Evolutionary conservation across 306 rosid genomes (phyloP).

Genomic region (Ormosia semicastrata): DNA sequence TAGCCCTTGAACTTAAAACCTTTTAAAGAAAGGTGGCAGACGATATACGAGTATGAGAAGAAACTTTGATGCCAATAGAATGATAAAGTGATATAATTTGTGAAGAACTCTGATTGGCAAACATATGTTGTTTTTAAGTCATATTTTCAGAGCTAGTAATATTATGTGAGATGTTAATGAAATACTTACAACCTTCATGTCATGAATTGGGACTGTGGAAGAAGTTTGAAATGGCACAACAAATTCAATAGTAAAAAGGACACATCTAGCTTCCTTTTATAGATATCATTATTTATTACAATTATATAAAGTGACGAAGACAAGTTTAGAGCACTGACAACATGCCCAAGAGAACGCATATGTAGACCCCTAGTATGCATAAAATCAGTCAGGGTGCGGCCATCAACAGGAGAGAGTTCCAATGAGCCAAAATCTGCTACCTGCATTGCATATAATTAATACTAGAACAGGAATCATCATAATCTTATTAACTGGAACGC

Average conservation of each 20-base stretch:
- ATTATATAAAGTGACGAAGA: neutral
- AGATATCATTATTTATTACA: neutral
- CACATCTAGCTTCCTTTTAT: neutral
- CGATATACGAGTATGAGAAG: neutral
- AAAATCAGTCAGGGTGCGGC: constrained; percentile 87
- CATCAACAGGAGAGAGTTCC: constrained; percentile 92
- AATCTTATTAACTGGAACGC: constrained; percentile 20
- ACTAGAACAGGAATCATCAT: constrained; percentile 32
- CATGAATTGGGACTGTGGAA: neutral
- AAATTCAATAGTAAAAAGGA: neutral
- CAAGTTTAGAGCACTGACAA: constrained; percentile 57
- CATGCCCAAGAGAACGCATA: constrained; percentile 85
- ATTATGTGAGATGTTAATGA: neutral
- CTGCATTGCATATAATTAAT: constrained; percentile 45
- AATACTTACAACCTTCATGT: neutral
- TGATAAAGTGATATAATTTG: neutral
- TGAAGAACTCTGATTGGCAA: neutral
- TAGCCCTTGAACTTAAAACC: neutral
- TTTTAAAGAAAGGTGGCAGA: constrained; percentile 4
- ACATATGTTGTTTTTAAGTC: neutral
- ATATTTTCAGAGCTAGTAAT: neutral
- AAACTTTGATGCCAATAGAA: constrained; percentile 2
- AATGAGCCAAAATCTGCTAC: constrained; percentile 92
- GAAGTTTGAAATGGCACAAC: constrained; percentile 1
- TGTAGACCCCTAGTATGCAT: constrained; percentile 90